These are phyloP conservation scores for Epicoccum nigrum DNA, from an alignment of 2,329 filamentous ascomycete genomes.

Conservation along the genomic window DNA sequence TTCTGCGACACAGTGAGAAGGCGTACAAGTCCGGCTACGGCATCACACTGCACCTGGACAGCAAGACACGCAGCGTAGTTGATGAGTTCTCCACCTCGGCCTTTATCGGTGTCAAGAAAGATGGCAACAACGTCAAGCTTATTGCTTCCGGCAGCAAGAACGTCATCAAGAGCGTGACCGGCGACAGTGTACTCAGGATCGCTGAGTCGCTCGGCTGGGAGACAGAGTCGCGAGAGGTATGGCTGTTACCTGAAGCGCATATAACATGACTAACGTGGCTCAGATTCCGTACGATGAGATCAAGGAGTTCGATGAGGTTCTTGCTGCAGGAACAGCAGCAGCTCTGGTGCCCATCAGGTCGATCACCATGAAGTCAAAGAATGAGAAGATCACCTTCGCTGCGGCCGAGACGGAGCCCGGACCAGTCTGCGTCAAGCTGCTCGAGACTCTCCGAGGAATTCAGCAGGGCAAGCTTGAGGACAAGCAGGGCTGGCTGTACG, in stretches of 20 bases:
- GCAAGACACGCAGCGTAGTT: slow-evolving; percentile 79
- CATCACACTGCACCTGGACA: slow-evolving; percentile 95
- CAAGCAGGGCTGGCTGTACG: slow-evolving; percentile 72
- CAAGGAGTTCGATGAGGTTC: slow-evolving; percentile 72
- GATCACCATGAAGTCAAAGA: slow-evolving; percentile 72
- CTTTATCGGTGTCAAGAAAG: slow-evolving; percentile 79
- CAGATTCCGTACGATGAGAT: slow-evolving; percentile 72
- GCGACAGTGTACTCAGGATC: slow-evolving; percentile 77
- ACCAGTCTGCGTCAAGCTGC: slow-evolving; percentile 72
- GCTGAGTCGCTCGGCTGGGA: slow-evolving; percentile 81
- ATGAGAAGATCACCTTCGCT: slow-evolving; percentile 63
- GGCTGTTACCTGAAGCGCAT: slow-evolving; percentile 28
- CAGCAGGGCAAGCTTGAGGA: slow-evolving; percentile 83
- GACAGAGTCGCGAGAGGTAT: slow-evolving; percentile 74
- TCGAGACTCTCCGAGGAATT: slow-evolving; percentile 80
- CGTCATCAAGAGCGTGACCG: slow-evolving; percentile 87
- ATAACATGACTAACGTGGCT: background rate
- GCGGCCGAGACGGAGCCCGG: slow-evolving; percentile 71
- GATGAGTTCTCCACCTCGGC: slow-evolving; percentile 97
- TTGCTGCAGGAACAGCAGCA: slow-evolving; percentile 91
- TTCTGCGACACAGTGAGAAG: slow-evolving; percentile 83
- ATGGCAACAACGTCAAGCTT: slow-evolving; percentile 69
- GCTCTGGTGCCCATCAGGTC: slow-evolving; percentile 90
- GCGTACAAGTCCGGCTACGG: slow-evolving; percentile 80
- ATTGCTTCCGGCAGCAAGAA: slow-evolving; percentile 87